Base-by-base conservation (phyloP, 2,329 filamentous ascomycete species). In the Calonectria naviculata region DNA sequence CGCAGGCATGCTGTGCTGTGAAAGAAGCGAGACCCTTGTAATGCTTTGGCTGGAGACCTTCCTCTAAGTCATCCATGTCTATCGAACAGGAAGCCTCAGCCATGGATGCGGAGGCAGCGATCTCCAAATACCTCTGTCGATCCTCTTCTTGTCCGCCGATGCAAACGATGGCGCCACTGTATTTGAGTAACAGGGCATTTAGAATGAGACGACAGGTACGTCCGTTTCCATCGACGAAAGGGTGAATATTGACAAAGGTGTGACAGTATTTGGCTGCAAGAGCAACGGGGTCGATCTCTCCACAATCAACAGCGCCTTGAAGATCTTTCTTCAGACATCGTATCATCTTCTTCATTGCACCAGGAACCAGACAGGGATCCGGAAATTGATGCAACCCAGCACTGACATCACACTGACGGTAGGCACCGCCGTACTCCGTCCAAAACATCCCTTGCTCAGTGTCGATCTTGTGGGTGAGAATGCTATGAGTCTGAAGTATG, bases 171-270 rank as follows among this genome's bases (percentile, higher is more conserved):
- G 49, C 49, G 3, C 78, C 78, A 0, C 71, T 75, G 58, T 79
- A 81, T 42, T 80, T 82, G 15, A 83, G 29, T 3, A 83, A 74
- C 1, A 84, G 54, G 0, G 77, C 68, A 56, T 84, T 84, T 0
- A 84, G 68, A 2, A 84, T 70, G 2, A 84, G 73, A 1, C 82
- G 76, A 36, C 78, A 82, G 29, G 77, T 74, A 4, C 80, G 74
- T 1, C 82, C 83, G 24, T 84, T 85, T 1, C 82, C 83, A 38
- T 83, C 81, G 4, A 68, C 67, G 42, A 84, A 84, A 0, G 83
- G 83, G 9, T 84, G 81, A 6, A 84, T 84, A 9, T 72, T 78
- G 58, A 82, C 78, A 41, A 84, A 80, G 0, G 54, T 61, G 17
- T 83, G 74, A 36, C 74, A 79, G 31, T 80, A 79, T 29, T 77